phyloP scores from a whole-genome alignment of 2,329 filamentous ascomycete genomes.

The Paracamarosporium sp. region DNA sequence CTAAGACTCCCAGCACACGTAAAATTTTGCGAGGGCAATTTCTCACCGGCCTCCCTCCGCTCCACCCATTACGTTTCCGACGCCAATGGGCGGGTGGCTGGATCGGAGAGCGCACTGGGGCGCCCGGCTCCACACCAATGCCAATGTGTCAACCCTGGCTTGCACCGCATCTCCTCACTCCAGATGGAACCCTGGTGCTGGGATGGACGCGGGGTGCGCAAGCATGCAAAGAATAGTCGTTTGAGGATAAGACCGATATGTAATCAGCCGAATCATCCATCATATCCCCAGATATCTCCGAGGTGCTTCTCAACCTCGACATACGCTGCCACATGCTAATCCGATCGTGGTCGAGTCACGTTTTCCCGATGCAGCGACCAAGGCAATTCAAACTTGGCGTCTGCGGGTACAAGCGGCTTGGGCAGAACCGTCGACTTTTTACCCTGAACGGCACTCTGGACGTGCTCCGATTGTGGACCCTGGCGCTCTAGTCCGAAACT shows the following conservation, averaged over 20 bases:
- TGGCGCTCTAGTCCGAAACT: background rate
- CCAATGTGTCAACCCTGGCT: background rate
- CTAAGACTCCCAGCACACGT: background rate
- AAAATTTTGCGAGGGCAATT: conserved; percentile 1
- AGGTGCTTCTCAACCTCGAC: background rate
- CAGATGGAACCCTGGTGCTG: background rate
- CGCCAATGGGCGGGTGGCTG: background rate
- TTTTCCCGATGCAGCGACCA: background rate
- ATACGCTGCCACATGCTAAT: background rate
- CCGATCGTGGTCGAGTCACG: background rate
- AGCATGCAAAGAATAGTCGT: background rate
- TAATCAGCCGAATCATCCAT: background rate
- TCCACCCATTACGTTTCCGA: conserved; percentile 7
- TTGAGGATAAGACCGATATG: background rate
- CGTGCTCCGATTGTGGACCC: background rate
- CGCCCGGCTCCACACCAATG: background rate
- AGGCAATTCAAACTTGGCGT: background rate
- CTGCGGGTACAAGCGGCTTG: background rate
- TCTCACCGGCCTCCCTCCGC: background rate
- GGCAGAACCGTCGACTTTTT: background rate
- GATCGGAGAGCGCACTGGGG: background rate
- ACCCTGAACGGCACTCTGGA: background rate
- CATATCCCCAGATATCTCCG: background rate
- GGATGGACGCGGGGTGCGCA: background rate
- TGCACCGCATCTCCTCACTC: background rate